A percentile compares a stretch with the other conserved stretches of the same genome.
These are phyloP conservation scores for Penicillium sp. DNA, from an alignment of 2,329 filamentous ascomycete genomes.

Conservation along the genomic window DNA sequence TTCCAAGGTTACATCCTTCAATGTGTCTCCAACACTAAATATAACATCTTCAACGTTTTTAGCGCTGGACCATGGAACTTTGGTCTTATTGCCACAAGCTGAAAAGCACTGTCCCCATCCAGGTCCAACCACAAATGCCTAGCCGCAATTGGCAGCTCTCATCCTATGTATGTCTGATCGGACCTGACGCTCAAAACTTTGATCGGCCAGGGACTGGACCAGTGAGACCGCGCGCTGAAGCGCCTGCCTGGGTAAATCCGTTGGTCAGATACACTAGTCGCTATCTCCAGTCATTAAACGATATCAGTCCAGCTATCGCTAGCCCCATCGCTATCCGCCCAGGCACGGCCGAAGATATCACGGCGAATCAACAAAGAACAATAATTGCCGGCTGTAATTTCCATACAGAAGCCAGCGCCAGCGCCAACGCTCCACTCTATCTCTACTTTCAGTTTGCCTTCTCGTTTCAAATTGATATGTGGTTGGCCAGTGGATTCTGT, in stretches of 20 bases:
- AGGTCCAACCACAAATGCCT: slow-evolving; percentile 6
- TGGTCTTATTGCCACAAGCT: not conserved
- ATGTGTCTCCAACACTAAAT: not conserved
- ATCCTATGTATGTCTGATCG: slow-evolving; percentile 4
- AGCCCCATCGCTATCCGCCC: not conserved
- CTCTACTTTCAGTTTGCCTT: not conserved
- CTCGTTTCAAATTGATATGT: slow-evolving; percentile 3
- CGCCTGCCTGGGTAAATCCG: not conserved
- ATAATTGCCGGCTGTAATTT: not conserved
- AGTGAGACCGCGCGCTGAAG: slow-evolving; percentile 3
- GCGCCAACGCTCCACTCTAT: not conserved
- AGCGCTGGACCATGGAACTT: slow-evolving; percentile 1
- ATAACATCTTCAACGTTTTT: slow-evolving; percentile 5
- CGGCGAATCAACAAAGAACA: not conserved
- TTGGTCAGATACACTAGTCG: not conserved
- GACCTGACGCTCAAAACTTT: slow-evolving; percentile 5
- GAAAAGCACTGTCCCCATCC: slow-evolving; percentile 1
- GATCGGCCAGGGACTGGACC: slow-evolving; percentile 21
- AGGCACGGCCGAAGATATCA: not conserved
- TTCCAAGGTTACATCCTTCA: not conserved
- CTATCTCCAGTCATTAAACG: not conserved
- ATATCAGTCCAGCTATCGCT: slow-evolving; percentile 1
- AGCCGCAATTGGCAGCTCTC: slow-evolving; percentile 7
- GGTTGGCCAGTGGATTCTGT: not conserved
- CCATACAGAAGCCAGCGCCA: not conserved